Evolutionary conservation across 495 filamentous ascomycete genomes (phyloP), one percentile per base, ranked within the genome.

Genomic region (Penicillium odoratum): DNA sequence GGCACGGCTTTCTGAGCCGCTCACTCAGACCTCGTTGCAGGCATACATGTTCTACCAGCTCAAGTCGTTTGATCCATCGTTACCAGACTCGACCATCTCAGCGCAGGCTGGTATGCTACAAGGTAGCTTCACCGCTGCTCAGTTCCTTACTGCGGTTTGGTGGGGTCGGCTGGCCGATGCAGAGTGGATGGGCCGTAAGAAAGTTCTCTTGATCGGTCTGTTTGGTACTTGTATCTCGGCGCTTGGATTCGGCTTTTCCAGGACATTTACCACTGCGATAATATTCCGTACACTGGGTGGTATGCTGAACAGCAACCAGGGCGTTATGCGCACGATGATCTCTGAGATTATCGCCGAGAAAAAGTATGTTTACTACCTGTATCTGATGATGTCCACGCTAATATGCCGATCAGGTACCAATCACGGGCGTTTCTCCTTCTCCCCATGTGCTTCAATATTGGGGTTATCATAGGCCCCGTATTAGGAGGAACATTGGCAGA

Each of bases 271-370:
- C 48, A 77, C 83, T 38, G 91, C 90, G 4, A 72, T 89, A 38
- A 58, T 87, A 28, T 96, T 91, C 66, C 76, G 91, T 25, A 84
- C 78, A 25, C 53, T 93, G n/a, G 90, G 88, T 7, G 91, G 91
- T 3, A 78, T 82, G 9, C 74, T 91, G 59, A 94, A 96, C 70
- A 90, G 90, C 7, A 94, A 92, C 61, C 82, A 92, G 13, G 89
- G 89, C 4, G 89, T 93, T 5, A 84, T 92, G 80, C 79, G 89
- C 60, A 92, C 89, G 3, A 88, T 93, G 86, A 88, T 92, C 63
- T 83, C 83, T 40, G 89, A 93, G 74, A 92, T 85, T 53, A 81
- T 92, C 36, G 80, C 74, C 36, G 89, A 91, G 67, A 87, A 86
- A 67, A 84, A 80, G 76, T 79, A 56, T 25, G 72, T 62, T 34